Base-by-base conservation (phyloP, 352 stramenopile species). In the Phytophthora cajani region DNA sequence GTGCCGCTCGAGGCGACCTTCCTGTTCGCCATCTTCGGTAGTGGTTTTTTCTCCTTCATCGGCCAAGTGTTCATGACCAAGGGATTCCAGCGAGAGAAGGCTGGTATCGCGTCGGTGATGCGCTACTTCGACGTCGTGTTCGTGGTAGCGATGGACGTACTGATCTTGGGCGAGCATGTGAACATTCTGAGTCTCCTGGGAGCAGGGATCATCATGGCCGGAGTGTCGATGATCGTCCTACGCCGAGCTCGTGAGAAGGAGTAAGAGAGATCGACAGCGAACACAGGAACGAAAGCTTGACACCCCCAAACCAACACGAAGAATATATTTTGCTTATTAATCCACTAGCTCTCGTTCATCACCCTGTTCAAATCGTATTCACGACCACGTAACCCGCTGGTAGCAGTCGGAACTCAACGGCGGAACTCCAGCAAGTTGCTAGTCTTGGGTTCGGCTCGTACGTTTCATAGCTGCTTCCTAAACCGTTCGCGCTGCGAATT, bases 111-210 rank as follows among this genome's bases (percentile, higher is more conserved):
- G 14, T 84, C 79, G 5, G 61, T 81, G 17, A 77, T 82, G 63
- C 77, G 76, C 11, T 80, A 84, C 55, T 76, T 80, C 57, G 76
- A 82, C 58, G 68, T 84, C 16, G 74, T 80, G 10, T 79, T 83
- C 44, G 71, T 77, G 3, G 79, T 84, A 25, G 49, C 75, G 40
- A 81, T 82, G 59, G 75, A 85, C 61, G 63, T 67, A 25, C 36
- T 72, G 6, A 59, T 81, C 32, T 58, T 82, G 25, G 66, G 67
- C 10, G 75, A 79, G 12, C 58, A 12, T 1, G 59, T 82, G 27
- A 74, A 70, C 52, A 10, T 42, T 21, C 52, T 72, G 11, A 81
- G 69, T 53, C 32, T 85, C 19, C 25, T 80, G 3, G 78, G 78
- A 23, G 75, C 68, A 51, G 52, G 49, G 27, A 78, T 82, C 42